A percentile compares a stretch with the other conserved stretches of the same genome.
Evolutionary conservation across 2,329 filamentous ascomycete species (phyloP).

Genomic region (Coleophoma eucalyptorum): DNA sequence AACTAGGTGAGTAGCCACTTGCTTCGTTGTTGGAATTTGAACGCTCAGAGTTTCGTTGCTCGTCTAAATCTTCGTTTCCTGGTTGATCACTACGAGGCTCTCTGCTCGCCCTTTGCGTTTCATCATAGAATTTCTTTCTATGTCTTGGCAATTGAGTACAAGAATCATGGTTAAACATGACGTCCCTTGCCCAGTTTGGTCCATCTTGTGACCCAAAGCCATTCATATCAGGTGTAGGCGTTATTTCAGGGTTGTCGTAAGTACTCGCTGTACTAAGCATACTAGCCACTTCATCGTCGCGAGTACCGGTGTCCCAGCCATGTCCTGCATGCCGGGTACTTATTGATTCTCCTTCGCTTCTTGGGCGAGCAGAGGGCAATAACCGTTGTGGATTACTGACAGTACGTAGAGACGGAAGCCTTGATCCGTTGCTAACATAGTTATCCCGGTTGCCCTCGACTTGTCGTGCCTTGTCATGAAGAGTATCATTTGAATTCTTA

Average conservation of each 20-base stretch:
- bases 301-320: constrained; percentile 28
- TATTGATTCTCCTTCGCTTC: constrained; percentile 28
- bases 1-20: constrained; percentile 8
- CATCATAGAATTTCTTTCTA: constrained; percentile 10
- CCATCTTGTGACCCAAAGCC: constrained; percentile 11
- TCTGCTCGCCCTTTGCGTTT: constrained; percentile 13
- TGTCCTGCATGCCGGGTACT: constrained; percentile 27
- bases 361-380: constrained; percentile 19
- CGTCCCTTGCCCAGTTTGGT: constrained; percentile 20
- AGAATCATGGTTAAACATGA: constrained; percentile 18
- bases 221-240: constrained; percentile 19
- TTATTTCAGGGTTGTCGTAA: constrained; percentile 9
- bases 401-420: too few relatives aligned
- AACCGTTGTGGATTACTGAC: too few relatives aligned
- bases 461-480: constrained; percentile 17
- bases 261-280: constrained; percentile 16
- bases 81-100: constrained; percentile 18
- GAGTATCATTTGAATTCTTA: constrained; percentile 46
- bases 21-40: neutral
- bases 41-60: constrained; percentile 7
- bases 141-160: constrained; percentile 13
- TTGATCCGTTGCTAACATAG: too few relatives aligned
- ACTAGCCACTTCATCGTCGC: constrained; percentile 23
- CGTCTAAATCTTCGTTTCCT: constrained; percentile 1
- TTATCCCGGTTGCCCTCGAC: constrained; percentile 1